Evolutionary conservation across 129 eudicot genomes (phyloP), one percentile per base, ranked within the genome.

Genomic region (Artemisia annua): DNA sequence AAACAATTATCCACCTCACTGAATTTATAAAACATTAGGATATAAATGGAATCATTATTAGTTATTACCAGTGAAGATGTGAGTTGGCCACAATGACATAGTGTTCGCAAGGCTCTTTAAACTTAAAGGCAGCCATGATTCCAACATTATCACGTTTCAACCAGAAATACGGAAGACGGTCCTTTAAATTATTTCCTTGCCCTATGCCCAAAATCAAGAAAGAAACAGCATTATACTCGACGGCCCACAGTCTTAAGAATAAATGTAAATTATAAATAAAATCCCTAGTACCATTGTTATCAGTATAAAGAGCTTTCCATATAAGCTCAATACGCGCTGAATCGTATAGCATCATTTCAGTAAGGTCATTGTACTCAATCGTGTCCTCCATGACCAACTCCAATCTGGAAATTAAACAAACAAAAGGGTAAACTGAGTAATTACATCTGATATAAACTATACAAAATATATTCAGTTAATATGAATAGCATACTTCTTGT

Each of bases 111-210:
- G 83, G 87, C n/a, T 75, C 76, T 65, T 90, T 90, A 16, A 83
- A 20, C 73, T 85, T 86, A 67, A 94, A 94, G 44, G 96, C 98
- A 51, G 93, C 96, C 91, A 94, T 82, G 30, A 84, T 81, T 53
- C 97, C 98, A 20, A 94, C 98, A 75, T 96, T 86, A 39, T 94
- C 98, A 69, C 97, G 97, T 79, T 88, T 90, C 68, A 94, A 80
- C 78, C 93, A 86, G 26, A 90, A 91, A 52, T 86, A 85, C 48
- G 93, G 97, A 80, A 87, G 93, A 24, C 60, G 81, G 50, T 80
- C 85, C 50, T 69, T 71, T 66, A 76, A 58, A 72, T 74, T 54
- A 12, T 63, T 73, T 82, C 71, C 63, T 77, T 69, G 22, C 56
- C 46, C 82, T 63, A 56, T 28, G 77, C 77, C 77, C 22, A 57